These are phyloP conservation scores for Vigna hirtella DNA, from an alignment of 306 rosid species.

Conservation along the genomic window DNA sequence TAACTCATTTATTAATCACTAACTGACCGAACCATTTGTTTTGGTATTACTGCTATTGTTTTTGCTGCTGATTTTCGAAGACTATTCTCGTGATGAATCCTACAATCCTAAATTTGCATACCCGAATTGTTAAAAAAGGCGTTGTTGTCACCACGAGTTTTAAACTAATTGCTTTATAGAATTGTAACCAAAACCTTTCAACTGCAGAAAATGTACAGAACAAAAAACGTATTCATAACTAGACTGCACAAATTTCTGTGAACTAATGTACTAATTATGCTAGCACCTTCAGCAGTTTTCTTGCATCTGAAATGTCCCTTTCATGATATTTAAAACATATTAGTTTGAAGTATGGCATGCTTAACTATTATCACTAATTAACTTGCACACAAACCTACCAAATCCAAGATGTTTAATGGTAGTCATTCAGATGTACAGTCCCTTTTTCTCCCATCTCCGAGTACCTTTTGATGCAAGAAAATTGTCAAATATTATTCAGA, in stretches of 20 bases:
- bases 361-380: neutral
- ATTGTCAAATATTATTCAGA: neutral
- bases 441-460: neutral
- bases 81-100: conserved; percentile 24
- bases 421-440: neutral
- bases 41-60: neutral
- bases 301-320: conserved; percentile 6
- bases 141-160: neutral
- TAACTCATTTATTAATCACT: conserved; percentile 15
- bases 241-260: conserved; percentile 3
- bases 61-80: conserved; percentile 16
- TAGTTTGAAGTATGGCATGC: conserved; percentile 1
- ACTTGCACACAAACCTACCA: neutral
- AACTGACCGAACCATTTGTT: neutral
- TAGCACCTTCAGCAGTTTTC: conserved; percentile 11
- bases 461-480: neutral
- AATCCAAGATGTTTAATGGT: neutral
- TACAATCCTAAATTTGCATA: neutral
- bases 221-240: neutral
- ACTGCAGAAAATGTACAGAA: neutral
- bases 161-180: conserved; percentile 9
- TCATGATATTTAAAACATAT: neutral
- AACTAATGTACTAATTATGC: conserved; percentile 18
- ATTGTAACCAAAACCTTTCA: neutral
- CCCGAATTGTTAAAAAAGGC: conserved; percentile 1